These are phyloP conservation scores for Saccharomycopsis sp. DNA, from an alignment of 805 yeast genomes.

Conservation along the genomic window DNA sequence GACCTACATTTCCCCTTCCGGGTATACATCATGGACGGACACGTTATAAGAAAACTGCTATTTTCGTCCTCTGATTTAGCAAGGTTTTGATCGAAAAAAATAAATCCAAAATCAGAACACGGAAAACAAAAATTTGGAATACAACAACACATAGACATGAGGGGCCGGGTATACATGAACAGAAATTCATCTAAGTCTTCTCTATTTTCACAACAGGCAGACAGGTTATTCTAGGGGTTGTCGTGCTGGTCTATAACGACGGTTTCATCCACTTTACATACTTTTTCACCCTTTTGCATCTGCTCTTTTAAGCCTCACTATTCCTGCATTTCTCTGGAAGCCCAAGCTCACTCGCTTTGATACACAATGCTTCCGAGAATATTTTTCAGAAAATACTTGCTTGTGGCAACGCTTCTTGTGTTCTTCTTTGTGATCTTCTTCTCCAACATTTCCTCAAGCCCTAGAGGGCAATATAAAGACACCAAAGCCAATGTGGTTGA, in stretches of 20 bases:
- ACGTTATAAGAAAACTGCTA: not conserved
- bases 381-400: not conserved
- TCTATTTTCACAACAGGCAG: not conserved
- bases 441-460: not conserved
- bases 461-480: not conserved
- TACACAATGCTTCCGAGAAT: conserved; percentile 11
- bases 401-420: conserved; percentile 4
- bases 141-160: too few species aligned
- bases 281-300: not conserved
- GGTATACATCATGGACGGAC: not conserved
- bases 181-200: not conserved
- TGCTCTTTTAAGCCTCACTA: not conserved
- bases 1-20: not conserved
- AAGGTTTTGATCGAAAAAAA: not conserved
- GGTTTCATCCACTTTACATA: not conserved
- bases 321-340: not conserved
- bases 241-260: not conserved
- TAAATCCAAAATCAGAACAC: not conserved
- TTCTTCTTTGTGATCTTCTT: not conserved
- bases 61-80: too few species aligned
- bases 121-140: not conserved
- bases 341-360: too few species aligned
- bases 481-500: not conserved
- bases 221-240: not conserved
- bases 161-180: too few species aligned